These are phyloP conservation scores for Rugosomyces carneus DNA, from an alignment of 1,284 basidiomycete species.

Conservation along the genomic window DNA sequence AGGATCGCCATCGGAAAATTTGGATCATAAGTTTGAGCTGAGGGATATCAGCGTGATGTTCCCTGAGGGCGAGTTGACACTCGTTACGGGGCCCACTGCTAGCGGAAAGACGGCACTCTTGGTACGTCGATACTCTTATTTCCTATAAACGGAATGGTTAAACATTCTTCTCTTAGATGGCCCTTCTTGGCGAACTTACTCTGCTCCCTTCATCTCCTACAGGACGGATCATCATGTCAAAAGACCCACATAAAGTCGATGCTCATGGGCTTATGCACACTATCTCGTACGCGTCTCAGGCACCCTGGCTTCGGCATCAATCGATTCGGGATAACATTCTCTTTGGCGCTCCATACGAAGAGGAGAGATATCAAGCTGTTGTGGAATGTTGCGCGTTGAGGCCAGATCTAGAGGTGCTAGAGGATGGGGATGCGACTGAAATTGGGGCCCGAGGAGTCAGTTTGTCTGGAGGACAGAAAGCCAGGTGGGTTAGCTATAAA, in stretches of 20 bases:
- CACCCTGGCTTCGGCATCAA: conserved; percentile 75
- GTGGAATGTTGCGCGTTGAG: conserved; percentile 67
- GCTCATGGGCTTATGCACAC: conserved; percentile 61
- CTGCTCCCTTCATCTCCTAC: conserved; percentile 24
- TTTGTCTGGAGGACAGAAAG: conserved; percentile 63
- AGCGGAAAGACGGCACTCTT: conserved; percentile 77
- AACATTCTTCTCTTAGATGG: conserved; percentile 49
- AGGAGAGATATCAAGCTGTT: conserved; percentile 59
- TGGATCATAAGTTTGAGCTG: conserved; percentile 55
- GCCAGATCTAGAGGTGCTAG: conserved; percentile 67
- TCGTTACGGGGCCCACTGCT: conserved; percentile 71
- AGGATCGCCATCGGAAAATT: conserved; percentile 16
- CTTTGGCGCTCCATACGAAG: conserved; percentile 63
- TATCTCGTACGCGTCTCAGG: conserved; percentile 81
- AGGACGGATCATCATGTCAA: conserved; percentile 56
- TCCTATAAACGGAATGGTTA: too few relatives aligned
- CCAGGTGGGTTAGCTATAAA: conserved; percentile 31
- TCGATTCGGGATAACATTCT: conserved; percentile 69
- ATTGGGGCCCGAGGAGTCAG: conserved; percentile 54
- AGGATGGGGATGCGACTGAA: conserved; percentile 65
- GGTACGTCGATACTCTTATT: conserved; percentile 27
- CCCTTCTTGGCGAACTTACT: conserved; percentile 63
- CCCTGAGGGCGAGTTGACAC: conserved; percentile 59
- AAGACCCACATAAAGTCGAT: conserved; percentile 54
- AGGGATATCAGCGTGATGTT: conserved; percentile 61